Conservation (phyloP, 1,284 basidiomycete genomes). For the Sanghuangporus baumii region DNA sequence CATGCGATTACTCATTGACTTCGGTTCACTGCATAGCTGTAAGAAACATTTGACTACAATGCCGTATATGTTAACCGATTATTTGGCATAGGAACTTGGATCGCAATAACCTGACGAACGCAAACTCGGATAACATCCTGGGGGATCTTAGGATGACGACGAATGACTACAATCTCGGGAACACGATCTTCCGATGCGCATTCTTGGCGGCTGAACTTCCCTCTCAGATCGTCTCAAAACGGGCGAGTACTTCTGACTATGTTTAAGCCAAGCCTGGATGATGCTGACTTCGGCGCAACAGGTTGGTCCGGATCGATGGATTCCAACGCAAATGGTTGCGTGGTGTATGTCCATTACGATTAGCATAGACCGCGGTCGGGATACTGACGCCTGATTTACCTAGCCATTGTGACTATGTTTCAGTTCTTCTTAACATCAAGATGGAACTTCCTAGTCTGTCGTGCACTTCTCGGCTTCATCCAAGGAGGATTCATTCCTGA, state of each 20-base stretch:
- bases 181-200: conserved; percentile 48
- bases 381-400: conserved; percentile 10
- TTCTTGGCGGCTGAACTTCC: conserved; percentile 63
- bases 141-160: conserved; percentile 55
- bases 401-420: conserved; percentile 46
- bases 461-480: conserved; percentile 36
- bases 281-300: conserved; percentile 16
- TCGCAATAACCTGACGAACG: conserved; percentile 51
- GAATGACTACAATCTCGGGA: conserved; percentile 63
- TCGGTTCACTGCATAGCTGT: neutral
- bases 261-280: neutral
- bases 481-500: conserved; percentile 65
- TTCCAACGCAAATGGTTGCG: conserved; percentile 52
- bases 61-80: too few species aligned
- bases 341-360: conserved; percentile 18
- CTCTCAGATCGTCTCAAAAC: conserved; percentile 69
- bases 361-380: too few species aligned
- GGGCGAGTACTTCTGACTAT: conserved; percentile 30
- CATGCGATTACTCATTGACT: conserved; percentile 22
- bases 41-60: too few species aligned
- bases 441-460: conserved; percentile 42
- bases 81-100: conserved; percentile 32
- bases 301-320: conserved; percentile 66
- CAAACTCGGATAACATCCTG: conserved; percentile 64
- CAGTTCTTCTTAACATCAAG: conserved; percentile 63